Base-by-base conservation (phyloP, 2,329 filamentous ascomycete species). In the Pleomassaria siparia region DNA sequence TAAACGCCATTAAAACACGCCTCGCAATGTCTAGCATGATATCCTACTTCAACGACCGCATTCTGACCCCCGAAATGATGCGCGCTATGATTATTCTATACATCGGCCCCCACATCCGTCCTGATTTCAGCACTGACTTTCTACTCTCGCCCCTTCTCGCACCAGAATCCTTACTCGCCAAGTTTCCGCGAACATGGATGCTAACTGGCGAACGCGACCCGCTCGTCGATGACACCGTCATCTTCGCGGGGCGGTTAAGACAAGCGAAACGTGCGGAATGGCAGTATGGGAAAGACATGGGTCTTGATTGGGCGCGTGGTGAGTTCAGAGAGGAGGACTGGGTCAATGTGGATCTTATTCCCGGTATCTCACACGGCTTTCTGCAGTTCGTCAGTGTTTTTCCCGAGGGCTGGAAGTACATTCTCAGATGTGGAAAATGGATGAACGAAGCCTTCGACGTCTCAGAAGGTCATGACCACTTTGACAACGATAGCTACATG, bases 11-110 rank as follows among this genome's bases (percentile, higher is more conserved):
- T 51, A 85, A 82, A 58, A 97, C 94, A 1, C 84, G 91, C n/a
- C 81, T 99, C 9, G 91, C 92, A 13, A 95, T 92, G 67, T 91
- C 90, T 0, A 92, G 87, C n/a, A 95, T 96, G 84, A 95, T 99
- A 28, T 96, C 92, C 0, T 97, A 97, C 72, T 95, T 96, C 71
- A 94, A 95, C 69, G 94, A 99, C 70, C 87, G 94, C 22, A 88
- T 99, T 22, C 79, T 99, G 12, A 92, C 90, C 0, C 92, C 94
- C 0, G 94, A 99, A 71, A 96, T 97, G 90, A 96, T 97, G 87
- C 88, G 94, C 25, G 90, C 91, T 54, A 97, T 99, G 91, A 96
- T 99, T 56, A 95, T 99, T 56, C 79, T 99, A 3, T 99, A 99
- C 69, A 88, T 99, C 46, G 94, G 94, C 0, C 91, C 91, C 0